These are phyloP conservation scores for Sicyos baderoa DNA, from an alignment of 306 rosid species.

Conservation along the genomic window DNA sequence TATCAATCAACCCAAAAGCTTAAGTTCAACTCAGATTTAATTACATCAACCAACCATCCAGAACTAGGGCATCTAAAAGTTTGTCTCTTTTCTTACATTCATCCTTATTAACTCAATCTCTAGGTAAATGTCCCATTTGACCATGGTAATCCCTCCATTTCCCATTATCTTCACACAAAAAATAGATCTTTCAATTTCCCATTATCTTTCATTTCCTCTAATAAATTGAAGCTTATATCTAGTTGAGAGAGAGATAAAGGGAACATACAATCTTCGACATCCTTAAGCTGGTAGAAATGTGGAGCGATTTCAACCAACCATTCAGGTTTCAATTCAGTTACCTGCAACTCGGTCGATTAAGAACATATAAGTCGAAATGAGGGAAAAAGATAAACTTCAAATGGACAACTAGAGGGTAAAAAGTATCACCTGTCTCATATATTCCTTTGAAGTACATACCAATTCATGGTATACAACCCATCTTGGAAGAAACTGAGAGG, in stretches of 20 bases:
- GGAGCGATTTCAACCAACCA: conserved; percentile 97
- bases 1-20: too few species aligned
- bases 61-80: not conserved
- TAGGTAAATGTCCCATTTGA: too few species aligned
- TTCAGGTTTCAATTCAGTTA: conserved; percentile 75
- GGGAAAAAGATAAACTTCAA: not conserved
- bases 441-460: conserved; percentile 88
- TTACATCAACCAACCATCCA: too few species aligned
- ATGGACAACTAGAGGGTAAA: not conserved
- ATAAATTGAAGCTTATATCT: not conserved
- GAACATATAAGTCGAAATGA: conserved; percentile 15
- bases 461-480: conserved; percentile 91
- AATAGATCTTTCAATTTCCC: too few species aligned
- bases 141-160: too few species aligned
- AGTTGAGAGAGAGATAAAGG: conserved; percentile 27
- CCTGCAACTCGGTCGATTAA: conserved; percentile 35
- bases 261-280: conserved; percentile 78
- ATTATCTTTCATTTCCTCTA: not conserved
- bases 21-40: too few species aligned
- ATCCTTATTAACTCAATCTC: not conserved
- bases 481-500: conserved; percentile 81
- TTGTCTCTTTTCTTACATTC: not conserved
- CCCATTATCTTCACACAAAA: too few species aligned
- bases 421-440: conserved; percentile 75
- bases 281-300: conserved; percentile 84